A percentile compares a stretch with the other conserved stretches of the same genome.
These are phyloP conservation scores for Cyclostephanos invisitatus DNA, from an alignment of 108 stramenopile genomes.

Conservation along the genomic window DNA sequence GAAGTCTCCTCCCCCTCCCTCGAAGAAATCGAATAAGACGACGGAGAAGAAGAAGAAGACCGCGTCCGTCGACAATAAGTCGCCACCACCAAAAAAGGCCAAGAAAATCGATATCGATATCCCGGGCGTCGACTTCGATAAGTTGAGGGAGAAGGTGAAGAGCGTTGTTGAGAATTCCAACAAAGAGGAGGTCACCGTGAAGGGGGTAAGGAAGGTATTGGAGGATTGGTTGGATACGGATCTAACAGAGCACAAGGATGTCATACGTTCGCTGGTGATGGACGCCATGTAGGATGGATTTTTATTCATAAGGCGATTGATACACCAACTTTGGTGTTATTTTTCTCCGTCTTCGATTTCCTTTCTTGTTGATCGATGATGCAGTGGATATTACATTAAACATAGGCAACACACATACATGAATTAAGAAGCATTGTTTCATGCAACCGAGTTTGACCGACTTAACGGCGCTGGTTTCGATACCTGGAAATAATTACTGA, in stretches of 20 bases:
- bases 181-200: conserved; percentile 31
- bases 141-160: conserved; percentile 36
- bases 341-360: neutral
- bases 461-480: too few relatives aligned
- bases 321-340: neutral
- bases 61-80: neutral
- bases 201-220: conserved; percentile 33
- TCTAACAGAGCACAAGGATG: conserved; percentile 38
- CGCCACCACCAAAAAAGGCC: neutral
- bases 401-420: neutral
- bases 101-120: conserved; percentile 38
- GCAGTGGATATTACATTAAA: neutral
- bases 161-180: conserved; percentile 35
- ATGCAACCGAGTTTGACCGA: neutral
- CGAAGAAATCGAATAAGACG: conserved; percentile 39
- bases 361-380: neutral
- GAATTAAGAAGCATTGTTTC: neutral
- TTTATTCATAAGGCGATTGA: neutral
- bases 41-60: conserved; percentile 12
- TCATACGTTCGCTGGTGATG: conserved; percentile 47
- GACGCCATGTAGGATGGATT: conserved; percentile 35
- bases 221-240: conserved; percentile 51
- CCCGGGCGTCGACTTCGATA: conserved; percentile 34
- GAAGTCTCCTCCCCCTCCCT: conserved; percentile 11
- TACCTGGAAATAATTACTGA: too few relatives aligned